Evolutionary conservation across 2,329 filamentous ascomycete species (phyloP).

Genomic region (Talaromyces sp.): DNA sequence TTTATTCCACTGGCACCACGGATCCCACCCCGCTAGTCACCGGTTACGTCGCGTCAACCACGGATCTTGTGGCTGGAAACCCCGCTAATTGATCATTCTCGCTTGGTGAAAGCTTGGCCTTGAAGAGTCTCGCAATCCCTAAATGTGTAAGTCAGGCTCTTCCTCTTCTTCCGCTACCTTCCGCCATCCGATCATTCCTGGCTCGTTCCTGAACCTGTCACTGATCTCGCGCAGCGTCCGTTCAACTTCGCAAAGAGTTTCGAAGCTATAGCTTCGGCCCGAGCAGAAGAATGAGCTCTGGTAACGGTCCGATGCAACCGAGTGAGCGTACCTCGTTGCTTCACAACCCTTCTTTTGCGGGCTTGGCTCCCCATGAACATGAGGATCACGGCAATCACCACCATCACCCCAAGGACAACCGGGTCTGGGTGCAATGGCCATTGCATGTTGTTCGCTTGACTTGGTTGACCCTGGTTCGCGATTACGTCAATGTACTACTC

Average conservation of each 20-base stretch:
- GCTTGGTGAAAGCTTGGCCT: conserved; percentile 18
- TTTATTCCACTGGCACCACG: neutral
- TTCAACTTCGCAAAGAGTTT: conserved; percentile 32
- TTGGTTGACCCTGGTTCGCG: conserved; percentile 49
- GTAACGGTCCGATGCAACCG: conserved; percentile 35
- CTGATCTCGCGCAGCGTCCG: conserved; percentile 24
- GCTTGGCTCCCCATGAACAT: conserved; percentile 18
- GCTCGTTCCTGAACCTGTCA: conserved; percentile 1
- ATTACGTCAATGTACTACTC: conserved; percentile 63
- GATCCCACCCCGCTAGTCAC: conserved; percentile 1
- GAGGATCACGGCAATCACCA: conserved; percentile 16
- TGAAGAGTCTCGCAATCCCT: neutral
- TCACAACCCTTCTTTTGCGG: conserved; percentile 20
- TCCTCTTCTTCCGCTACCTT: neutral
- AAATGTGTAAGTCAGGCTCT: conserved; percentile 22
- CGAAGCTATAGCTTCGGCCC: conserved; percentile 35
- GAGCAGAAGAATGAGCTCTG: conserved; percentile 33
- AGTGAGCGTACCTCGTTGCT: conserved; percentile 42
- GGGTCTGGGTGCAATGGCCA: conserved; percentile 45
- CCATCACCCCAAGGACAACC: conserved; percentile 40
- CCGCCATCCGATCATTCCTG: conserved; percentile 3
- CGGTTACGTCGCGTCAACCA: conserved; percentile 13
- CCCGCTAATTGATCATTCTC: conserved; percentile 9
- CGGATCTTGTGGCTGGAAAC: conserved; percentile 21
- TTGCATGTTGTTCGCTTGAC: conserved; percentile 42